phyloP scores from a whole-genome alignment of 2,329 filamentous ascomycete species.

The Sordariomycetes sp. region DNA sequence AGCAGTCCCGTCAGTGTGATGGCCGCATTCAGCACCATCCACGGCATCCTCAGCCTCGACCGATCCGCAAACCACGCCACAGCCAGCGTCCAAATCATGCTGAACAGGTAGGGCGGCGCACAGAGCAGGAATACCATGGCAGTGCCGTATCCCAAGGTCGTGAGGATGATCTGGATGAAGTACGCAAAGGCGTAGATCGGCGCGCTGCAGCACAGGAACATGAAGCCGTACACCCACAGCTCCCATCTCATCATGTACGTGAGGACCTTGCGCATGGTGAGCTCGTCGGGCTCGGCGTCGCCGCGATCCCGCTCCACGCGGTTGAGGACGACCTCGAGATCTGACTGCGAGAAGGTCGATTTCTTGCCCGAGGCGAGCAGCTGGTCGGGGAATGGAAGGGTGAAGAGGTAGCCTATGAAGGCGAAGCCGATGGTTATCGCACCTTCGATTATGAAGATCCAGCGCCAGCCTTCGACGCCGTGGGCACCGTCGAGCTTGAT shows the following conservation, averaged over 20 bases:
- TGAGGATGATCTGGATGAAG: constrained; percentile 53
- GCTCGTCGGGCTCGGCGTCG: constrained; percentile 25
- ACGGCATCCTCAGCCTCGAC: constrained; percentile 16
- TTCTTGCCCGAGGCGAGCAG: constrained; percentile 6
- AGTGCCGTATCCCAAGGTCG: constrained; percentile 13
- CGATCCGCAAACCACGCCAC: constrained; percentile 22
- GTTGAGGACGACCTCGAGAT: constrained; percentile 15
- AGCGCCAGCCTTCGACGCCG: constrained; percentile 36
- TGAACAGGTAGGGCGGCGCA: constrained; percentile 23
- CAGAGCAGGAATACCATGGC: constrained; percentile 21
- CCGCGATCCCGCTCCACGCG: constrained; percentile 29
- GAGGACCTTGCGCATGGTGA: constrained; percentile 22
- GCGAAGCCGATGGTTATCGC: constrained; percentile 52
- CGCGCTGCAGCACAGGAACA: constrained; percentile 38
- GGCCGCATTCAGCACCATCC: constrained; percentile 11
- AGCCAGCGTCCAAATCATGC: constrained; percentile 18
- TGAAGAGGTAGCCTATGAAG: constrained; percentile 4
- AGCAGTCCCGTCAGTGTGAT: constrained; percentile 9
- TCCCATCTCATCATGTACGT: constrained; percentile 24
- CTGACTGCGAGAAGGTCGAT: constrained; percentile 12
- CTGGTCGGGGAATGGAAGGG: constrained; percentile 7
- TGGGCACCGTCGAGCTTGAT: constrained; percentile 38
- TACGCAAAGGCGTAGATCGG: constrained; percentile 53
- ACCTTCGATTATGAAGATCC: constrained; percentile 39
- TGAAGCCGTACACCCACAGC: constrained; percentile 27